Evolutionary conservation across 1,284 basidiomycete species (phyloP), one percentile per base, ranked within the genome.

Genomic region (Cutaneotrichosporon dermatis): DNA sequence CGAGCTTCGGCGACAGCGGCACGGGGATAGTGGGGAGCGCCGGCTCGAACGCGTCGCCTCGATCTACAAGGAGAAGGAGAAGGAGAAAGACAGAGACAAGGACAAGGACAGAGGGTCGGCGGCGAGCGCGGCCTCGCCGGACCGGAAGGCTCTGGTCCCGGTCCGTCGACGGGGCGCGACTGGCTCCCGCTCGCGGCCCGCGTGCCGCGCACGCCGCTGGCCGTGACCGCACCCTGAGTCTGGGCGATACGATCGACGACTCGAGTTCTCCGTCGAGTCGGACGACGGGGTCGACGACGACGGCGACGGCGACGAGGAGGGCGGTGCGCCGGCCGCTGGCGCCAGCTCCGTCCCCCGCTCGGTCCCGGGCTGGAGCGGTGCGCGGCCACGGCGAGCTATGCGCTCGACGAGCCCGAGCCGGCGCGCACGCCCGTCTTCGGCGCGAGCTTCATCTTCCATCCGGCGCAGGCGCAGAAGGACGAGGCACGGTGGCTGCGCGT

Each of bases 401-500:
- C 61, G 5, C 34, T 66, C 15, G 67, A 73, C 40, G 58, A 61
- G 42, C 61, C 64, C 6, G 68, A 74, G 59, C 69, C 71, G 4
- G 33, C 49, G 3, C 59, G 64, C 6, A 60, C 72, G 10, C 75
- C 75, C 7, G 60, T 44, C 3, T 77, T 76, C 52, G 51, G 62
- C 12, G 61, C 62, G 3, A 65, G 59, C 9, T 73, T 77, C 61
- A 75, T 77, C 41, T 69, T 76, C 57, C 66, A 65, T 16, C 75
- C 75, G 1, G 67, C 67, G 1, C 58, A 67, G 39, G 75, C 75
- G 33, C 71, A 72, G 51, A 77, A 76, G 62, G 74, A 77, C 55
- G 75, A 77, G 56, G 66, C 68, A 56, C 63, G 75, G 39, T 77
- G 75, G 75, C 63, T 77, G 55, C 61, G 71, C 9, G 68, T 74